Conservation (phyloP, 352 stramenopile species). For the Phytophthora cryptogea region DNA sequence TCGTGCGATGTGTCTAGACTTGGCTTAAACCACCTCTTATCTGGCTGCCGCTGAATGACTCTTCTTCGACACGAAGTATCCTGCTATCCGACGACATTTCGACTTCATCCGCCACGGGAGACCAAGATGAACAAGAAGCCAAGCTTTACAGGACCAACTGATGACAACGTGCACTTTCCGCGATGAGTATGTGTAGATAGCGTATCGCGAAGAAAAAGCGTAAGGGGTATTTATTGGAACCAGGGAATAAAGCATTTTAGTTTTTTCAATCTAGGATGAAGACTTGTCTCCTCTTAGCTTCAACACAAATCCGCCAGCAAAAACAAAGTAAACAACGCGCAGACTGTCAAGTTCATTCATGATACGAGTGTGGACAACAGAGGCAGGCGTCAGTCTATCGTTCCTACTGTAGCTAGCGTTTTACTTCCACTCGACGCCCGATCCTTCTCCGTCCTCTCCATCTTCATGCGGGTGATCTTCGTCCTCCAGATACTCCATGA, state of each 20-base stretch:
- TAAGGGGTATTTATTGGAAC: constrained; percentile 42
- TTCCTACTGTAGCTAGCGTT: constrained; percentile 13
- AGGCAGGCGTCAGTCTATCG: constrained; percentile 11
- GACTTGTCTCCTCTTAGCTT: not conserved
- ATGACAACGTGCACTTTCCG: constrained; percentile 12
- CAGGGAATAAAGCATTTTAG: constrained; percentile 18
- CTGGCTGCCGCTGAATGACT: not conserved
- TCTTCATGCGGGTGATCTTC: constrained; percentile 52
- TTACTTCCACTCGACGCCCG: constrained; percentile 71
- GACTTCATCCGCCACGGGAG: constrained; percentile 4
- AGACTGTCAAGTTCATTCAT: constrained; percentile 19
- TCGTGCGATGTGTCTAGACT: constrained; percentile 3
- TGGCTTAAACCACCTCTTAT: not conserved
- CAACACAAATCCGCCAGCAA: not conserved
- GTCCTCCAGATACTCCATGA: constrained; percentile 82
- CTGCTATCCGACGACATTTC: not conserved
- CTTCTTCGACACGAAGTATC: not conserved
- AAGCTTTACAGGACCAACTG: constrained; percentile 12
- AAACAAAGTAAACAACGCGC: not conserved
- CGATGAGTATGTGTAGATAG: constrained; percentile 37
- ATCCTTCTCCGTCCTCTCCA: constrained; percentile 35
- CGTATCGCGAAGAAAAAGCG: constrained; percentile 11
- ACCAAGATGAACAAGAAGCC: not conserved
- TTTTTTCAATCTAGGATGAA: too few species aligned
- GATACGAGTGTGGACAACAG: constrained; percentile 2